Percentiles rank a stretch among this genome's conserved stretches.
Conservation (phyloP, 202 grass and related monocot genomes). For the Brachypodium distachyon region DNA sequence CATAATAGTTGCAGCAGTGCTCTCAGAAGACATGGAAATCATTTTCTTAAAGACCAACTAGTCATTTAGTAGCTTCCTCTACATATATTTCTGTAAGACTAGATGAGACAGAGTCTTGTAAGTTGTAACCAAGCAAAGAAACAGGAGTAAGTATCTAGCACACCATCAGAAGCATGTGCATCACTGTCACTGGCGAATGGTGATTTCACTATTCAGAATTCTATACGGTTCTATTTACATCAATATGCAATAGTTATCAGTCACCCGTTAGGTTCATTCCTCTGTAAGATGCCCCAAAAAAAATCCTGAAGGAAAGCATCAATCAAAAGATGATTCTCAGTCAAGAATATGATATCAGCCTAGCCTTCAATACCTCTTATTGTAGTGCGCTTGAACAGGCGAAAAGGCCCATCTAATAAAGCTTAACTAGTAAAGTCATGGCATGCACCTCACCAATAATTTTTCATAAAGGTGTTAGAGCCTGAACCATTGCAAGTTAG, state of each 20-base stretch:
- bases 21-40: constrained; percentile 9
- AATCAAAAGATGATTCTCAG: constrained; percentile 2
- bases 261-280: background rate
- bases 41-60: background rate
- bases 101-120: background rate
- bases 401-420: background rate
- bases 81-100: background rate
- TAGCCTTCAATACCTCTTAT: background rate
- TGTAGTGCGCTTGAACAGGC: background rate
- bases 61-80: background rate
- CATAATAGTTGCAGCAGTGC: background rate
- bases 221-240: background rate
- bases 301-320: background rate
- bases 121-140: background rate
- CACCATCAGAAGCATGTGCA: background rate
- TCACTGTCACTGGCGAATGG: background rate
- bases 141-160: background rate
- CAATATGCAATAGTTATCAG: background rate
- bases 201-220: background rate
- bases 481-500: background rate
- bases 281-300: background rate
- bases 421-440: background rate
- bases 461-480: background rate
- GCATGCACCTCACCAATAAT: background rate
- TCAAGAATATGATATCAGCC: background rate